Conservation (phyloP, 306 rosid genomes). For the Begonia fuchsioides region DNA sequence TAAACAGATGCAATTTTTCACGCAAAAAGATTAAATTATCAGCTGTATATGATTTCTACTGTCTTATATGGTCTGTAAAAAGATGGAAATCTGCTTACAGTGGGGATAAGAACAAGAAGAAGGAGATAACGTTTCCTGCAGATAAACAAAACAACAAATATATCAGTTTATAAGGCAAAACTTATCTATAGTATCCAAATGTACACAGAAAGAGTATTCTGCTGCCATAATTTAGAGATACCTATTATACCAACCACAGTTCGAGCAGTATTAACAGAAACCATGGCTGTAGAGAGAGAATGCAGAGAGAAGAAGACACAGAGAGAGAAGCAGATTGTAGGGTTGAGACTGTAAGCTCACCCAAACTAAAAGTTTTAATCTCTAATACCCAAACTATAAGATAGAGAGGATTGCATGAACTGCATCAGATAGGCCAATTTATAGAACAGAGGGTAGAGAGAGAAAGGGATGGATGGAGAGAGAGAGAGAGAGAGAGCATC, state of each 20-base stretch:
- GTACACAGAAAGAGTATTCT: background rate
- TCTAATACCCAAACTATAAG: no score
- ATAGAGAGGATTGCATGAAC: conserved; percentile 24
- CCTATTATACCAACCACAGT: conserved; percentile 55
- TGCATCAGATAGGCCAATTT: conserved; percentile 19
- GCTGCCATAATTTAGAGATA: background rate
- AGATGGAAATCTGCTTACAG: conserved; percentile 33
- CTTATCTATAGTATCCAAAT: no score
- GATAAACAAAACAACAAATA: conserved; percentile 8
- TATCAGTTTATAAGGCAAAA: background rate
- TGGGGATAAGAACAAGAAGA: conserved; percentile 66
- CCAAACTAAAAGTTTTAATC: background rate
- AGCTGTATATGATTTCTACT: no score
- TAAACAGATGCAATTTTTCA: no score
- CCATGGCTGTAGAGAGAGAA: conserved; percentile 23
- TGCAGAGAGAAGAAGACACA: background rate
- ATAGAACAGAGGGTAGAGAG: conserved; percentile 12
- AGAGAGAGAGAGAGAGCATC: background rate
- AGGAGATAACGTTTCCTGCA: conserved; percentile 75
- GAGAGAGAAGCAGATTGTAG: background rate
- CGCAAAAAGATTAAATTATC: no score
- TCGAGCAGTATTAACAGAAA: conserved; percentile 45
- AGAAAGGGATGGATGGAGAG: conserved; percentile 1
- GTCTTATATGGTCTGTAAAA: background rate
- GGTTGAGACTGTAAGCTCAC: conserved; percentile 6